Evolutionary conservation across 306 rosid genomes (phyloP).

Genomic region (Malus sieversii): DNA sequence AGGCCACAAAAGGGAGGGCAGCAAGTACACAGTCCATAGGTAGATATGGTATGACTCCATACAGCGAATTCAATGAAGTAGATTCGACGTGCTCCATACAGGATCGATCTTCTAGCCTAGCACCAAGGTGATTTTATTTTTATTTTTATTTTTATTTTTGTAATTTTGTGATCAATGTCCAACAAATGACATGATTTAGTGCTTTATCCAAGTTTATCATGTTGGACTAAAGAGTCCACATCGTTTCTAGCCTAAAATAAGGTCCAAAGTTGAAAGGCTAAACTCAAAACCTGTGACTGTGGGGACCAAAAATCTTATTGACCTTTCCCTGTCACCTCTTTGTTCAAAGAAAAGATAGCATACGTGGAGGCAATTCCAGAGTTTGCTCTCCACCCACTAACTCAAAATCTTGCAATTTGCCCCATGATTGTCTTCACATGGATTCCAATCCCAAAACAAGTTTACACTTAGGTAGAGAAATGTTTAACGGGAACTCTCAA

Average conservation of each 20-base stretch:
- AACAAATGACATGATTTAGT: not conserved
- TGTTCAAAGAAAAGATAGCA: not conserved
- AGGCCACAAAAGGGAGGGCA: not conserved
- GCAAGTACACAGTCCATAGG: not conserved
- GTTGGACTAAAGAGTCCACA: conserved; percentile 11
- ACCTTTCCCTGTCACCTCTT: not conserved
- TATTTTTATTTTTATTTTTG: too few relatives aligned
- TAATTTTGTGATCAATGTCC: not conserved
- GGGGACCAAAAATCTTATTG: conserved; percentile 22
- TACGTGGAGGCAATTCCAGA: conserved; percentile 14
- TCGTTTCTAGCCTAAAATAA: not conserved
- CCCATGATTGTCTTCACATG: conserved; percentile 59
- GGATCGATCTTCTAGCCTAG: not conserved
- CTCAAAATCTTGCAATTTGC: conserved; percentile 31
- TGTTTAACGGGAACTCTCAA: too few relatives aligned
- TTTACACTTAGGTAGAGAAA: not conserved
- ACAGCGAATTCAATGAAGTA: not conserved
- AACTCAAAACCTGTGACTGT: not conserved
- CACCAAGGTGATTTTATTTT: not conserved
- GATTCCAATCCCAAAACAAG: conserved; percentile 25
- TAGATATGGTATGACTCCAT: too few relatives aligned
- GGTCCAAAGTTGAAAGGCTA: conserved; percentile 18
- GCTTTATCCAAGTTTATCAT: not conserved
- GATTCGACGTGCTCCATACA: not conserved
- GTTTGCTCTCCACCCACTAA: conserved; percentile 26